These are phyloP conservation scores for Amphicarpaea edgeworthii DNA, from an alignment of 306 rosid genomes.

Conservation along the genomic window DNA sequence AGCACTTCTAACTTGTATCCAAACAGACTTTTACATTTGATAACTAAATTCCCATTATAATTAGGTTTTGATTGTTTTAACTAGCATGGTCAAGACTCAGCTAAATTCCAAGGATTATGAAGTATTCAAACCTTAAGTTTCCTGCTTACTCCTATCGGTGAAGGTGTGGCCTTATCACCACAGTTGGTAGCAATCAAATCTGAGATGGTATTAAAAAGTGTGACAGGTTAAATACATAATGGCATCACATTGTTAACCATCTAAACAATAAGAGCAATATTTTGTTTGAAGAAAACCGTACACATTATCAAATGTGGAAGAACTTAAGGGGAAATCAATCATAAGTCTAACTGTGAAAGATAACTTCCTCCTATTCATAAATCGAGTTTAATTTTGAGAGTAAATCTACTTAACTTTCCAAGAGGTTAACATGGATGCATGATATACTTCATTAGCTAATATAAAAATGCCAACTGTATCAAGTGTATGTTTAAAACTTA, in stretches of 20 bases:
- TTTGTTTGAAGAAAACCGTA: background rate
- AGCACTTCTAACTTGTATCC: too few species aligned
- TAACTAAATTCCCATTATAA: constrained; percentile 2
- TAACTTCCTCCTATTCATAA: background rate
- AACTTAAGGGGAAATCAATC: constrained; percentile 24
- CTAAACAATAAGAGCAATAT: constrained; percentile 8
- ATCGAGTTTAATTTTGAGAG: background rate
- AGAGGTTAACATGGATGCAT: constrained; percentile 5
- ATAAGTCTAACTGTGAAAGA: background rate
- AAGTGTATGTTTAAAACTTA: background rate
- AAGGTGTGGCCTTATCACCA: constrained; percentile 46
- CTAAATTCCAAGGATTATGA: constrained; percentile 25
- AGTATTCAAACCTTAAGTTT: constrained; percentile 68
- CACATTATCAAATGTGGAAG: constrained; percentile 11
- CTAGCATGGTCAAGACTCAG: background rate
- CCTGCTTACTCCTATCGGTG: constrained; percentile 48
- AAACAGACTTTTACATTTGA: too few species aligned
- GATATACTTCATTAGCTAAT: background rate
- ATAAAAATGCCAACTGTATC: constrained; percentile 18
- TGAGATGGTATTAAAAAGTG: constrained; percentile 34
- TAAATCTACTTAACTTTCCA: background rate
- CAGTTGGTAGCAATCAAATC: constrained; percentile 43
- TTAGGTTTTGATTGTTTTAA: constrained; percentile 11
- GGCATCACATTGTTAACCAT: background rate
- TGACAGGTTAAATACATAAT: background rate